These are phyloP conservation scores for Phytopythium helicoides DNA, from an alignment of 352 stramenopile species.

Conservation along the genomic window DNA sequence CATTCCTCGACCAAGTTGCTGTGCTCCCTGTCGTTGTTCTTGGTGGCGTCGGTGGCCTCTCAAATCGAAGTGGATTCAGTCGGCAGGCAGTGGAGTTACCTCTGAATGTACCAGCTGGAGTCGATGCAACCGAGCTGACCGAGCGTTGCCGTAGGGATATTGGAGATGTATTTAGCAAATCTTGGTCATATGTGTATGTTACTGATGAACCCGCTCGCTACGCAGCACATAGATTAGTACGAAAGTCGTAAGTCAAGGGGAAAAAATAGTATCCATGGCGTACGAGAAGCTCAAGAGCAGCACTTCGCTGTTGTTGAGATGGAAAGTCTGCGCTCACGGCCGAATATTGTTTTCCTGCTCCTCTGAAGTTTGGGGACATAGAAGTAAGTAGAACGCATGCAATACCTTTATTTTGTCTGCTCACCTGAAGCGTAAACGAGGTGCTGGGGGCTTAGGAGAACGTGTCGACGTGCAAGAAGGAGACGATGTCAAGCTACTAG, in stretches of 20 bases:
- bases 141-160: constrained; percentile 50
- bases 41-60: neutral
- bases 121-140: constrained; percentile 5
- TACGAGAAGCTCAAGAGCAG: constrained; percentile 46
- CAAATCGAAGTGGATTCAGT: constrained; percentile 1
- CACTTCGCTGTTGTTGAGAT: constrained; percentile 7
- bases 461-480: constrained; percentile 9
- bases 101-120: constrained; percentile 6
- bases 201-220: constrained; percentile 32
- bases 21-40: constrained; percentile 6
- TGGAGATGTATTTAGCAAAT: constrained; percentile 52
- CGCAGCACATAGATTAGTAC: neutral
- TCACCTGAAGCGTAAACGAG: constrained; percentile 48
- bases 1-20: too few relatives aligned
- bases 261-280: neutral
- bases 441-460: constrained; percentile 46
- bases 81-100: constrained; percentile 1
- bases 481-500: neutral
- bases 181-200: constrained; percentile 43
- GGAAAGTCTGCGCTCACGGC: constrained; percentile 32
- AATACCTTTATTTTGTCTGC: neutral
- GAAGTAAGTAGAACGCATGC: too few relatives aligned
- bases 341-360: constrained; percentile 54
- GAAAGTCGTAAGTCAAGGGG: constrained; percentile 4
- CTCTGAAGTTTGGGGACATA: constrained; percentile 15